Percentiles rank a stretch among this genome's conserved stretches.
phyloP scores from a whole-genome alignment of 2,329 filamentous ascomycete species.

The Neonectria punicea region DNA sequence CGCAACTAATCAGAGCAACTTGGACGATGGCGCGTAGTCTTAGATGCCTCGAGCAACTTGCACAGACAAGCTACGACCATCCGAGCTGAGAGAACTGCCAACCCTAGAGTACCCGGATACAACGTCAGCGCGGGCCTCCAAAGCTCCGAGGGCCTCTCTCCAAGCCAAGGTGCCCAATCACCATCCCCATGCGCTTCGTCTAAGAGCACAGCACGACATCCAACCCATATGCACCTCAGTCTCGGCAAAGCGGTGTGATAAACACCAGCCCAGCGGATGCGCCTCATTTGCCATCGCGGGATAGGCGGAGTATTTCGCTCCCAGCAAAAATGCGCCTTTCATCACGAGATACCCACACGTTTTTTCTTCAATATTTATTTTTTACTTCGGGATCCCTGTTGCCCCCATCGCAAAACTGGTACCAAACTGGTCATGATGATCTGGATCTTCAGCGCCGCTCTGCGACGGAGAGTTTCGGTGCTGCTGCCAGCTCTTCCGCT shows the following conservation, averaged over 20 bases:
- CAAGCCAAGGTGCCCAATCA: not conserved
- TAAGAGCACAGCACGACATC: not conserved
- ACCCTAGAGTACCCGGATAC: not conserved
- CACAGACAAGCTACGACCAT: not conserved
- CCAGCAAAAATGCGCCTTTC: conserved; percentile 1
- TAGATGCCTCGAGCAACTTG: not conserved
- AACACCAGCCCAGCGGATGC: not conserved
- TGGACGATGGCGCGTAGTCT: not conserved
- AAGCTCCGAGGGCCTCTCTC: not conserved
- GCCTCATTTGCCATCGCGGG: conserved; percentile 18
- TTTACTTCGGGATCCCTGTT: not conserved
- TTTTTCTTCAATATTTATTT: not conserved
- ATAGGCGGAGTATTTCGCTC: not conserved
- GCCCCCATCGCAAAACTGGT: not conserved
- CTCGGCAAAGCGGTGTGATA: conserved; percentile 24
- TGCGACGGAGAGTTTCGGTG: conserved; percentile 1
- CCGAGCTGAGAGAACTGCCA: not conserved
- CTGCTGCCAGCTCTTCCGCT: not conserved
- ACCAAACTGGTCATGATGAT: conserved; percentile 15
- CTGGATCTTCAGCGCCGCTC: conserved; percentile 23
- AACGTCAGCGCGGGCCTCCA: not conserved
- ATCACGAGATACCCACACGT: conserved; percentile 14
- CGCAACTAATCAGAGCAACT: not conserved
- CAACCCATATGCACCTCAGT: conserved; percentile 3
- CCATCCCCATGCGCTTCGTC: not conserved